Base-by-base conservation (phyloP, 129 eudicot genomes). In the Logfia minima region DNA sequence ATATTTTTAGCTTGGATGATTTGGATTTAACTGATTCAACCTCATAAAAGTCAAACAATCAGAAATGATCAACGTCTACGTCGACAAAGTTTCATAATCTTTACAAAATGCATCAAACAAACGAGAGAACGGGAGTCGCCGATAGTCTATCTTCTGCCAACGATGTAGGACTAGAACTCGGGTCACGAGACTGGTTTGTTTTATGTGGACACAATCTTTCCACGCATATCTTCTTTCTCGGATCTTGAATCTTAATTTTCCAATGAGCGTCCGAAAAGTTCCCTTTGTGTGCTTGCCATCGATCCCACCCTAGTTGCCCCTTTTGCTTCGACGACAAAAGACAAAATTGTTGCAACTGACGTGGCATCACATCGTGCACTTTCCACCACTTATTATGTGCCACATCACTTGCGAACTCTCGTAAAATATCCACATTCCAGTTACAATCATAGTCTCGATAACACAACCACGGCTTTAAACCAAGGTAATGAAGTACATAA, bases 401-500 rank as follows among this genome's bases (percentile, higher is more conserved):
- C 14, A 84, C 86, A 22, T 89, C 85, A 56, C 91, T 89, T 1
- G 95, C 95, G 19, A 86, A 89, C 77, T 84, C 87, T 67, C 71
- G 91, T 67, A 84, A 37, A n/a, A 82, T n/a, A 2, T 83, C 84
- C 69, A 82, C 83, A 45, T 88, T 84, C 89, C 89, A 89, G 62
- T 89, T 89, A 79, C 95, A 89, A 63, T 89, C 91, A 64, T 88
- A 86, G 71, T 89, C 95, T 1, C 89, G 79, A 62, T 79, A 87
- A 31, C 95, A 89, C 21, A 87, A 52, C 95, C 91, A 89, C 11
- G 95, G 95, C 68, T 89, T 89, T 68, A 86, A 32, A 1, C 95
- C 95, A 8, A 88, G 68, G 60, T 86, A 88, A 70, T 88, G 93
- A 48, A 86, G 72, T 11, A 84, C 88, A 68, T 88, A 88, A 0